Percentiles rank a stretch among this genome's conserved stretches.
Evolutionary conservation across 1,139 yeast genomes (phyloP).

Genomic region (Scheffersomyces lignicola): DNA sequence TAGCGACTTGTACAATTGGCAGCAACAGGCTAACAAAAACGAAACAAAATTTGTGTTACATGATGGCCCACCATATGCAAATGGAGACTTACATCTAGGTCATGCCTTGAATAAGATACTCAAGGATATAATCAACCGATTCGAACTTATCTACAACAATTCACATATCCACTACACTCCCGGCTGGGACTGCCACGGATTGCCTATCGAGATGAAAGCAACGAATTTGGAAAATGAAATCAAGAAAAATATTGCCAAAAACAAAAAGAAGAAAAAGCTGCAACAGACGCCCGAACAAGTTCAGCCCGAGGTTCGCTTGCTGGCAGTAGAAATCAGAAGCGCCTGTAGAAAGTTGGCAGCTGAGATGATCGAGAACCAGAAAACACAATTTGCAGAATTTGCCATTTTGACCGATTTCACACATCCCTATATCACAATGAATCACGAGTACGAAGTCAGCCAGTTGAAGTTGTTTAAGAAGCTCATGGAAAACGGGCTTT

Average conservation of each 20-base stretch:
- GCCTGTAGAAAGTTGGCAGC: constrained; percentile 70
- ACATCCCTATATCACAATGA: constrained; percentile 70
- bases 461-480: constrained; percentile 72
- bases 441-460: constrained; percentile 65
- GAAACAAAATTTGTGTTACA: constrained; percentile 60
- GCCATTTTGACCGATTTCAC: constrained; percentile 86
- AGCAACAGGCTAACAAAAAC: constrained; percentile 10
- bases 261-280: constrained; percentile 14
- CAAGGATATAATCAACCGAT: constrained; percentile 82
- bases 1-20: constrained; percentile 38
- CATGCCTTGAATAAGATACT: constrained; percentile 88
- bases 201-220: constrained; percentile 82
- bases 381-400: constrained; percentile 60
- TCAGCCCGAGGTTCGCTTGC: constrained; percentile 11
- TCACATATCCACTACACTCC: constrained; percentile 71
- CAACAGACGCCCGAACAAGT: neutral
- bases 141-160: constrained; percentile 58
- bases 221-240: constrained; percentile 21
- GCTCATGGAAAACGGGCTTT: constrained; percentile 65
- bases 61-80: constrained; percentile 99
- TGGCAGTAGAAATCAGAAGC: constrained; percentile 57
- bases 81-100: constrained; percentile 90
- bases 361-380: constrained; percentile 63
- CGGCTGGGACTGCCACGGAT: constrained; percentile 99
- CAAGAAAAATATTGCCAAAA: constrained; percentile 9